These are phyloP conservation scores for Flaveria brownii DNA, from an alignment of 129 eudicot genomes.

Conservation along the genomic window DNA sequence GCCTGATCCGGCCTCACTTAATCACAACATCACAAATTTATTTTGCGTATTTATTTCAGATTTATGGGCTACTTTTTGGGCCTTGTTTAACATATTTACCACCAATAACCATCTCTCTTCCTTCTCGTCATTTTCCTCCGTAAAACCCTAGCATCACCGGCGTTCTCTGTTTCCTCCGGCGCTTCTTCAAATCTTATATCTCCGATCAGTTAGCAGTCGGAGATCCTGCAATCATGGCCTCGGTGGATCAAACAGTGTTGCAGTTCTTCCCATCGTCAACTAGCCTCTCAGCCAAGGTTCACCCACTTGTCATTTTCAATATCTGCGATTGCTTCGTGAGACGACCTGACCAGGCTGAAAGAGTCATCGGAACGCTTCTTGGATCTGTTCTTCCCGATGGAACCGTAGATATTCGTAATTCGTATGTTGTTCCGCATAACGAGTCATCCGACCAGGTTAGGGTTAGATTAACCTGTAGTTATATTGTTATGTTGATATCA, in stretches of 20 bases:
- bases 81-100: background rate
- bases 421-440: constrained; percentile 92
- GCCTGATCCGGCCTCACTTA: background rate
- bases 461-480: background rate
- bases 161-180: constrained; percentile 3
- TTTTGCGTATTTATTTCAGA: background rate
- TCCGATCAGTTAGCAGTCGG: constrained; percentile 3
- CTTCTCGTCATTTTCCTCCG: background rate
- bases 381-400: constrained; percentile 87
- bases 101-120: background rate
- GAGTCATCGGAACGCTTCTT: constrained; percentile 90
- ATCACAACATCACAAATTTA: background rate
- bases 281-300: constrained; percentile 73
- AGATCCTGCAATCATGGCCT: constrained; percentile 48
- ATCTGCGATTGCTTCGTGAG: constrained; percentile 85
- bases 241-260: constrained; percentile 55
- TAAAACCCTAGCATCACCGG: constrained; percentile 50
- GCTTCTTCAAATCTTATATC: background rate
- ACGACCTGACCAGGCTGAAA: constrained; percentile 86
- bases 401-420: constrained; percentile 87
- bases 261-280: constrained; percentile 70
- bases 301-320: constrained; percentile 87
- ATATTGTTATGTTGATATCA: no score
- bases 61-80: background rate
- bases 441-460: constrained; percentile 84